Evolutionary conservation across 2,329 filamentous ascomycete genomes (phyloP), one percentile per base, ranked within the genome.

Genomic region (Leptographium flavum): DNA sequence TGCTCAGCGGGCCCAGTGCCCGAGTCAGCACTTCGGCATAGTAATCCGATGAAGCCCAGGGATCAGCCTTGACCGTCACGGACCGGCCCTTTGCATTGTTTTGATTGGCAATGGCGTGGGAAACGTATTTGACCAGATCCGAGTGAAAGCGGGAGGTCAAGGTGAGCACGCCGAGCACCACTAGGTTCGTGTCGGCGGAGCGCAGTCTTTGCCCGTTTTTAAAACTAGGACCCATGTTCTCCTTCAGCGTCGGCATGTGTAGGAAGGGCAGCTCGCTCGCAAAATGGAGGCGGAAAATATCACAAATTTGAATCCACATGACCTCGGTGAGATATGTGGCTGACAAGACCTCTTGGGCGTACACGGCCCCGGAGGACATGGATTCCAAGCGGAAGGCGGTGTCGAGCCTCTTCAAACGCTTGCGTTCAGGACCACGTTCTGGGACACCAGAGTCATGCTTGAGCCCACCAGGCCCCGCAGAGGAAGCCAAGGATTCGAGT

Each of bases 231-330:
- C 62, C 63, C 50, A 73, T 63, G 46, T 65, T 67, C 48, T 70
- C 67, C 52, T 71, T 71, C 51, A 85, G 74, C 0, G 74, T 81
- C 2, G 76, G 71, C 5, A 79, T 65, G 56, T 86, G 81, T 8
- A 87, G 58, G 54, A 87, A 87, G 0, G 81, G 76, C 33, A 87
- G 68, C 56, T 86, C 81, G 1, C 81, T 78, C 0, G 78, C 77
- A 57, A 81, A 86, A 56, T 87, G 80, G 36, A 79, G 66, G 53
- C 80, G 76, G 58, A 81, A 86, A 25, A 84, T 74, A 52, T 76
- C 74, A 53, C 83, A 81, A 32, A 86, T 62, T 54, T 83, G 74
- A 35, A 72, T 71, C 81, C 81, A 87, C 5, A 84, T 60, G 42
- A 76, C 66, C 28, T 73, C 67, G 1, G 77, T 83, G 23, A 87